phyloP scores from a whole-genome alignment of 148 eudicot genomes.

The Cornus controversa region DNA sequence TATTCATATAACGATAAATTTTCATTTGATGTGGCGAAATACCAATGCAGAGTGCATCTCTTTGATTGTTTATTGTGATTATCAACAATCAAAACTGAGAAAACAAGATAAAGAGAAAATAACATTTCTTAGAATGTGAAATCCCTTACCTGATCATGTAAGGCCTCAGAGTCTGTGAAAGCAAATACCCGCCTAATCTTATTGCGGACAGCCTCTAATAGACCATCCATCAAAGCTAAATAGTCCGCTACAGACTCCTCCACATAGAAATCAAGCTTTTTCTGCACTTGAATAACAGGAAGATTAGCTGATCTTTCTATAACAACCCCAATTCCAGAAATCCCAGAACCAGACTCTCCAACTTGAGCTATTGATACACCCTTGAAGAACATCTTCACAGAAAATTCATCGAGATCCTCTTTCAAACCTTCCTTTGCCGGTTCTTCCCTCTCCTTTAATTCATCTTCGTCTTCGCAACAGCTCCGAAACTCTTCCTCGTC shows the following conservation, averaged over 20 bases:
- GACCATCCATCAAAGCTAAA: conserved; percentile 75
- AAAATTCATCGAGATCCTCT: conserved; percentile 45
- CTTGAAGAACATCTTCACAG: conserved; percentile 59
- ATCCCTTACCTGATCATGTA: conserved; percentile 61
- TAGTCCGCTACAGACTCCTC: conserved; percentile 68
- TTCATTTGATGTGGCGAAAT: not conserved
- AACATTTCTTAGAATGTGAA: not conserved
- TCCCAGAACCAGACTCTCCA: conserved; percentile 49
- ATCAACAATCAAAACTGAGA: no score
- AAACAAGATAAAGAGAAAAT: not conserved
- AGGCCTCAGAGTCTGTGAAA: conserved; percentile 53
- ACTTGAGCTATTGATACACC: conserved; percentile 52
- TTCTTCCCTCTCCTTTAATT: conserved; percentile 46
- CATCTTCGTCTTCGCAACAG: conserved; percentile 61
- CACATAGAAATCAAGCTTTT: conserved; percentile 74
- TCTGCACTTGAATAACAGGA: conserved; percentile 57
- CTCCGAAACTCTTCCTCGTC: conserved; percentile 80
- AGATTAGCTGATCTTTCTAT: conserved; percentile 40
- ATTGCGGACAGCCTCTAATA: conserved; percentile 46
- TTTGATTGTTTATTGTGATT: not conserved
- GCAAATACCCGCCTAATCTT: conserved; percentile 45
- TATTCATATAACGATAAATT: no score
- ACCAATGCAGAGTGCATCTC: not conserved
- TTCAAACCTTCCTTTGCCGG: conserved; percentile 8
- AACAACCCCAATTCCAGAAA: conserved; percentile 79